Base-by-base conservation (phyloP, 257 asterid genomes). In the Petunia axillaris region DNA sequence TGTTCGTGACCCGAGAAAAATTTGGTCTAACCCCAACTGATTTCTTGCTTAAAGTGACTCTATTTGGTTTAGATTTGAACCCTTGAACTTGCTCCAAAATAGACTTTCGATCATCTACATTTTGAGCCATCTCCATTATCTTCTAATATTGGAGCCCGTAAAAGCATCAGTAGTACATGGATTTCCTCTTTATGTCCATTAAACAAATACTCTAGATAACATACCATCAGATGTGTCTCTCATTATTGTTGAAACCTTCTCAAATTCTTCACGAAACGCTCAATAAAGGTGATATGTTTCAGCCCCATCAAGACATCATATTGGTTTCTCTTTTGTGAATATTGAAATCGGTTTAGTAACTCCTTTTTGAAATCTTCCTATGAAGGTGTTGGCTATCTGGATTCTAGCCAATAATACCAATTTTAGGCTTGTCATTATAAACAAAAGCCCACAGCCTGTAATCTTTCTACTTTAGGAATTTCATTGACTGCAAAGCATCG, bases 41-140 rank as follows among this genome's bases (percentile, higher is more conserved):
- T 64, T 38, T 64, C 5, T 39, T 64, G 73, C 35, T 64, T 13
- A 48, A 64, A 64, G 36, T 65, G 8, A 48, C 36, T 65, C 52
- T 37, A 13, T n/a, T 39, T 14, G 52, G 36, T 65, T 65, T 13
- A 65, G 16, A 65, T 39, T 14, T 6, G 3, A 14, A 14, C n/a
- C 48, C 13, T 8, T 65, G 74, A 40, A 65, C 35, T 38, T 64
- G 37, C 50, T 13, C 4, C 50, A 5, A 13, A 64, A 64, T 43
- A 64, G 35, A 64, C 38, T 39, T 64, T 5, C 3, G 73, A 13
- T 64, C 36, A 48, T 64, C 10, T 8, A n/a, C 6, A 35, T 14
- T 65, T 65, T 40, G 74, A 65, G 52, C 74, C 13, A 65, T 65
- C 53, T 65, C 52, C 37, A 65, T 40, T 14, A 40, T 65, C 74